These are phyloP conservation scores for Parmelia sp. DNA, from an alignment of 495 filamentous ascomycete genomes.

Conservation along the genomic window DNA sequence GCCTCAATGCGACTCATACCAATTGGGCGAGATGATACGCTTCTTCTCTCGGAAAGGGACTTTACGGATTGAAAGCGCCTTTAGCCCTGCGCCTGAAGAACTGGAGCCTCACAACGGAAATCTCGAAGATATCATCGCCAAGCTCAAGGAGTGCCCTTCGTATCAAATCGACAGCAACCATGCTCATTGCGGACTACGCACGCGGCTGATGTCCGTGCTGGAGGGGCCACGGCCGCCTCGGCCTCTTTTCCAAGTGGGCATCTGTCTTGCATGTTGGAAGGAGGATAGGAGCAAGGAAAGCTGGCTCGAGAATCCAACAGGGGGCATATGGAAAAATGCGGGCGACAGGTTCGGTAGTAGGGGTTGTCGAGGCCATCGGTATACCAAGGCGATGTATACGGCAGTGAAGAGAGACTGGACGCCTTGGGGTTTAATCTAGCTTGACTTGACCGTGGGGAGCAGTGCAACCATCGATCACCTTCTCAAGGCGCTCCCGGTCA, in stretches of 20 bases:
- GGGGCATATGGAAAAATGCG: constrained; percentile 12
- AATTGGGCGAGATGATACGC: constrained; percentile 77
- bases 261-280: constrained; percentile 26
- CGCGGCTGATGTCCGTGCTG: constrained; percentile 58
- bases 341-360: neutral
- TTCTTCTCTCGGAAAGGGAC: constrained; percentile 55
- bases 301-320: constrained; percentile 25
- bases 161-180: constrained; percentile 80
- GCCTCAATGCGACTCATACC: constrained; percentile 73
- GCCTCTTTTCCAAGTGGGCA: constrained; percentile 12
- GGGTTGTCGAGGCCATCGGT: constrained; percentile 15
- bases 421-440: neutral
- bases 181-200: constrained; percentile 67
- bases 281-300: constrained; percentile 21
- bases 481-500: neutral
- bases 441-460: neutral
- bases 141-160: constrained; percentile 55
- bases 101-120: constrained; percentile 32
- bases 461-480: neutral
- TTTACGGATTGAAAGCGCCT: constrained; percentile 34
- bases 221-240: constrained; percentile 51
- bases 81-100: constrained; percentile 24
- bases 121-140: constrained; percentile 46
- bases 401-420: constrained; percentile 25
- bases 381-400: constrained; percentile 23